phyloP scores from a whole-genome alignment of 331 rosid species.

The Prunus yedoensis region DNA sequence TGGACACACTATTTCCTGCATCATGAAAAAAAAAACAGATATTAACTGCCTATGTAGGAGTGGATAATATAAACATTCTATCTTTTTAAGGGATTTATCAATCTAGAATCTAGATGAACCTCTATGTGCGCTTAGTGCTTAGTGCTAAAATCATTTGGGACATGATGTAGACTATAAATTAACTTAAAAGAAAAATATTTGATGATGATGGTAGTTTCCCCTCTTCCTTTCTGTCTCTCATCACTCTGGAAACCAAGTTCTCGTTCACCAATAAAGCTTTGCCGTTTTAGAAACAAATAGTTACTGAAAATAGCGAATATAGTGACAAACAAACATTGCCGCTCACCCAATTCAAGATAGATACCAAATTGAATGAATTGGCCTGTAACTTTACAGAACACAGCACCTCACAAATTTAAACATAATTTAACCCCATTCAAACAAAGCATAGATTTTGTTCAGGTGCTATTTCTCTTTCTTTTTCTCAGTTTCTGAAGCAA shows the following conservation, averaged over 20 bases:
- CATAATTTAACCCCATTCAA: background rate
- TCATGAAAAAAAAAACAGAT: conserved; percentile 10
- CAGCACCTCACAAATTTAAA: background rate
- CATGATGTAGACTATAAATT: background rate
- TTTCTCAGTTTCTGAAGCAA: background rate
- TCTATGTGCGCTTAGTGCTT: background rate
- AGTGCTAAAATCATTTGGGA: background rate
- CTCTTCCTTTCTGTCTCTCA: too few relatives aligned
- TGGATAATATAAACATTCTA: background rate
- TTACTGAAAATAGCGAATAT: background rate
- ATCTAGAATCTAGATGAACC: conserved; percentile 9
- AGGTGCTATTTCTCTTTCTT: background rate
- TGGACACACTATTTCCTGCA: conserved; percentile 51
- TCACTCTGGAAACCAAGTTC: too few relatives aligned
- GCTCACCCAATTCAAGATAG: background rate
- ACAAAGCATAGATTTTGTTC: background rate
- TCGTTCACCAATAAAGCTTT: background rate
- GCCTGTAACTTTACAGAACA: background rate
- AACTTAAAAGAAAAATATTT: background rate
- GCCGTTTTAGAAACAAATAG: background rate
- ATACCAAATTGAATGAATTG: background rate
- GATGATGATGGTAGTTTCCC: background rate
- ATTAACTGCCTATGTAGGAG: background rate
- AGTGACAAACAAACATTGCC: background rate
- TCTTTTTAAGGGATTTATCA: background rate